These are phyloP conservation scores for Populus hybrid DNA, from an alignment of 441 rosid species.

Conservation along the genomic window DNA sequence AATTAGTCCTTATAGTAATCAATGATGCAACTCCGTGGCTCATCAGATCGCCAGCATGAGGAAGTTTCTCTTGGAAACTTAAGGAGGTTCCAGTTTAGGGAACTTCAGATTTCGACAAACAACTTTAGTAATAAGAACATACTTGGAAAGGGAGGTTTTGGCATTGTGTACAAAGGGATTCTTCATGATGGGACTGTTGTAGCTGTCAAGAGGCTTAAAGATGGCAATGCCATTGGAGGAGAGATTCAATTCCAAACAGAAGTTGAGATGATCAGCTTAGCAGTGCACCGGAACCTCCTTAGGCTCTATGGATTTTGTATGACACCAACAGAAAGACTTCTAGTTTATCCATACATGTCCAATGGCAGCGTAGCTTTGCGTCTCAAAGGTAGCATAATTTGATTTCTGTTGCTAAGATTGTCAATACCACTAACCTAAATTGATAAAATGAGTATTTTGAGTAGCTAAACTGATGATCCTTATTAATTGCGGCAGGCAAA, in stretches of 20 bases:
- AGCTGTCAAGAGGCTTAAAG: constrained; percentile 91
- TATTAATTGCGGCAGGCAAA: constrained; percentile 34
- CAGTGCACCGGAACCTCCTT: constrained; percentile 90
- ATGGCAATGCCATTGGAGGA: constrained; percentile 79
- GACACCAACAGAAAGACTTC: constrained; percentile 77
- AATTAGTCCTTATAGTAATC: neutral
- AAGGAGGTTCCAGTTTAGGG: constrained; percentile 76
- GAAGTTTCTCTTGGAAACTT: constrained; percentile 86
- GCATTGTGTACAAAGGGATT: constrained; percentile 84
- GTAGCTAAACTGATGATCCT: neutral
- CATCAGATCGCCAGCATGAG: constrained; percentile 50
- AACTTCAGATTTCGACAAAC: constrained; percentile 72
- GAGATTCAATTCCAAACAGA: constrained; percentile 95
- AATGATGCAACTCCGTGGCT: constrained; percentile 4
- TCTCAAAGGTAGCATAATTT: constrained; percentile 59
- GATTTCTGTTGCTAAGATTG: neutral
- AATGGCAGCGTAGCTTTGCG: constrained; percentile 95
- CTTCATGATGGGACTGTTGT: constrained; percentile 72
- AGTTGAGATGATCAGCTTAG: constrained; percentile 96
- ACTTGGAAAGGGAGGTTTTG: constrained; percentile 93
- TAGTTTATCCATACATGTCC: constrained; percentile 92
- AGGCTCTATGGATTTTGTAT: constrained; percentile 80
- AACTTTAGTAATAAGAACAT: constrained; percentile 78
- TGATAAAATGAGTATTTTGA: neutral
- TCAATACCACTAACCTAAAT: neutral